Evolutionary conservation across 2,329 filamentous ascomycete genomes (phyloP), one percentile per base, ranked within the genome.

Genomic region (Verticillium zaregamsianum): DNA sequence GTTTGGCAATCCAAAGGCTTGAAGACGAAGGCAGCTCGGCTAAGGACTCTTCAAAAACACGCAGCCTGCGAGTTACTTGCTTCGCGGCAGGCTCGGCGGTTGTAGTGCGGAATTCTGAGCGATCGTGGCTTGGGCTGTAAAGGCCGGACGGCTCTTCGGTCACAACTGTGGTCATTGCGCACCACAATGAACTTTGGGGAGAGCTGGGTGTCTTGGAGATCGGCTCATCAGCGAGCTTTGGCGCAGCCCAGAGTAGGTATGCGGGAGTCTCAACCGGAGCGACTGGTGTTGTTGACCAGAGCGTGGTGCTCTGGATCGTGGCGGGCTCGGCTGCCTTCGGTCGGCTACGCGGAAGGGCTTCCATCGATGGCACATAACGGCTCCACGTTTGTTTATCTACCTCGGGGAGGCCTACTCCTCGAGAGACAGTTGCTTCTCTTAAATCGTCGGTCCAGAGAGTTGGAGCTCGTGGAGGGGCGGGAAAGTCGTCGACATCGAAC

Each of bases 321-420:
- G 66, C 62, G 14, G 71, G 66, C 55, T 73, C 70, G 11, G 70
- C 63, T 35, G 65, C 65, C 37, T 69, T 71, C 12, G 68, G 66
- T 57, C 72, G 70, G 14, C 70, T 62, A 59, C 75, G 76, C 3
- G 62, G 59, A 37, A 68, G 62, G 60, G 63, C 69, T 20, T 64
- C 66, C 25, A 68, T 62, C 23, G 69, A 62, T 9, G 66, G 65
- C 45, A 73, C 66, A 60, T 78, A 77, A 45, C 64, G 64, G 45
- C 70, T 68, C 78, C 77, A 79, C n/a, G 66, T 70, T 20, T 66
- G 63, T 39, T 69, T 66, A 61, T 77, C 74, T 17, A 76, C 76
- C 65, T 80, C 75, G 25, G 73, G 70, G 8, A 77, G 69, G 58
- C 74, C 74, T 31, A 65, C 66, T n/a, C 17, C 37, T 45, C 54